A percentile compares a stretch with the other conserved stretches of the same genome.
Evolutionary conservation across 1,284 basidiomycete species (phyloP).

Genomic region (Lentinus polychrous): DNA sequence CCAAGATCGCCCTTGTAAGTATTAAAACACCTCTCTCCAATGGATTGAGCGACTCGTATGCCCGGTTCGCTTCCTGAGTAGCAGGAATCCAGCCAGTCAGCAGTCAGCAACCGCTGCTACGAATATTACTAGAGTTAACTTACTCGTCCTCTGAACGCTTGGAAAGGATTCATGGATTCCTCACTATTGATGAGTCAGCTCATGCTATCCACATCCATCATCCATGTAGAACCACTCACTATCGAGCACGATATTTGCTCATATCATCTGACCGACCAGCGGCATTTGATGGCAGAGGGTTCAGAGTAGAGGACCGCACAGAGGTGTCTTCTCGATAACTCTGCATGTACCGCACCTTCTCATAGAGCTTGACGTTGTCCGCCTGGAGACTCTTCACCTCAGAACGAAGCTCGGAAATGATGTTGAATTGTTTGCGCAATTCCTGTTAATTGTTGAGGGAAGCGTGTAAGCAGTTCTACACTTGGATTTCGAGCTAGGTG

Average conservation of each 20-base stretch:
- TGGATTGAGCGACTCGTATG: constrained; percentile 87
- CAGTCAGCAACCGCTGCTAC: neutral
- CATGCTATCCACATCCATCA: neutral
- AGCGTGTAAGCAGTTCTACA: neutral
- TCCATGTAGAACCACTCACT: constrained; percentile 29
- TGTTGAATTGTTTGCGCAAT: constrained; percentile 88
- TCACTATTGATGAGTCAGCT: constrained; percentile 36
- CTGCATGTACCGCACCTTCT: constrained; percentile 96
- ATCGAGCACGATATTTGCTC: constrained; percentile 84
- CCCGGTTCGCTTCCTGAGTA: constrained; percentile 87
- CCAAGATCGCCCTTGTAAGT: constrained; percentile 81
- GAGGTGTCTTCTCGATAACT: constrained; percentile 76
- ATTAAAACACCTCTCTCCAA: constrained; percentile 85
- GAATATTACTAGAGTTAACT: constrained; percentile 27
- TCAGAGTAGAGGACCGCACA: constrained; percentile 49
- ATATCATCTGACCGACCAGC: constrained; percentile 57
- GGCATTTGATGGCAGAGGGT: constrained; percentile 53
- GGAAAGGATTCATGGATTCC: constrained; percentile 95
- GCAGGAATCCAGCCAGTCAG: too few relatives aligned
- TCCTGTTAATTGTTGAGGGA: constrained; percentile 43
- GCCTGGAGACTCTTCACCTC: constrained; percentile 73
- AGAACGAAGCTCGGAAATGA: constrained; percentile 82
- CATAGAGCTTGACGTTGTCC: constrained; percentile 93
- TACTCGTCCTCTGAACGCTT: constrained; percentile 91
- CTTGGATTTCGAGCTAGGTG: neutral